Evolutionary conservation across 257 asterid genomes (phyloP).

Genomic region (Penstemon newberryi): DNA sequence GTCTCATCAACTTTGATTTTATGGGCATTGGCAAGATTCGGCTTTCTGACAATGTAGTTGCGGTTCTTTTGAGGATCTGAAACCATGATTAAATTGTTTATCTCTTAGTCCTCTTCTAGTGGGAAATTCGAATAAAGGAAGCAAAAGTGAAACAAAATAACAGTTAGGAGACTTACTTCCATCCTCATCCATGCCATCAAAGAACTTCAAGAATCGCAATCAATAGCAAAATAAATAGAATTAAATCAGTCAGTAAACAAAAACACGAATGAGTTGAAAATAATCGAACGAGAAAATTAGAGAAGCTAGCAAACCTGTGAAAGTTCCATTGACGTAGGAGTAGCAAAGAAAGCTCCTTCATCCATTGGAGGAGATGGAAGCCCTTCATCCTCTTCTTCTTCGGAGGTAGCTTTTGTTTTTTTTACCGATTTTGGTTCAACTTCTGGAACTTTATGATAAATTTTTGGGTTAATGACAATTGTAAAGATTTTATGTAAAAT

Average conservation of each 20-base stretch:
- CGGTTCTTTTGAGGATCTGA: constrained; percentile 64
- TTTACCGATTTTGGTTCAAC: constrained; percentile 58
- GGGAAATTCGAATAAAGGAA: constrained; percentile 59
- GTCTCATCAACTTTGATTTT: too few species aligned
- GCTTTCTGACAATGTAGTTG: too few species aligned
- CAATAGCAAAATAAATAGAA: constrained; percentile 31
- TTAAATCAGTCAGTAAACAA: constrained; percentile 31
- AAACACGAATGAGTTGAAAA: not conserved
- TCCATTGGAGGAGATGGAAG: constrained; percentile 97
- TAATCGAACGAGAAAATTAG: not conserved
- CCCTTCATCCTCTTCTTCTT: constrained; percentile 65
- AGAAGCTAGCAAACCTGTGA: constrained; percentile 51
- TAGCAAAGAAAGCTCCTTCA: constrained; percentile 72
- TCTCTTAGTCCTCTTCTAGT: constrained; percentile 34
- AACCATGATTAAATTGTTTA: constrained; percentile 38
- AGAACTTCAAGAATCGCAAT: constrained; percentile 48
- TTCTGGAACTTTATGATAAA: constrained; percentile 33
- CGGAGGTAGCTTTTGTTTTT: constrained; percentile 52
- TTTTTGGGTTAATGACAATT: not conserved
- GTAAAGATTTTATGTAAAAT: too few species aligned
- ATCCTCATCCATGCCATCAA: constrained; percentile 94
- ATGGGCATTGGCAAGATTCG: too few species aligned
- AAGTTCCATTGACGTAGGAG: constrained; percentile 69
- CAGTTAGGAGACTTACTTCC: constrained; percentile 79
- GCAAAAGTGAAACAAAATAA: constrained; percentile 40